These are phyloP conservation scores for Amesomyces nigricolor DNA, from an alignment of 2,329 filamentous ascomycete genomes.

Conservation along the genomic window DNA sequence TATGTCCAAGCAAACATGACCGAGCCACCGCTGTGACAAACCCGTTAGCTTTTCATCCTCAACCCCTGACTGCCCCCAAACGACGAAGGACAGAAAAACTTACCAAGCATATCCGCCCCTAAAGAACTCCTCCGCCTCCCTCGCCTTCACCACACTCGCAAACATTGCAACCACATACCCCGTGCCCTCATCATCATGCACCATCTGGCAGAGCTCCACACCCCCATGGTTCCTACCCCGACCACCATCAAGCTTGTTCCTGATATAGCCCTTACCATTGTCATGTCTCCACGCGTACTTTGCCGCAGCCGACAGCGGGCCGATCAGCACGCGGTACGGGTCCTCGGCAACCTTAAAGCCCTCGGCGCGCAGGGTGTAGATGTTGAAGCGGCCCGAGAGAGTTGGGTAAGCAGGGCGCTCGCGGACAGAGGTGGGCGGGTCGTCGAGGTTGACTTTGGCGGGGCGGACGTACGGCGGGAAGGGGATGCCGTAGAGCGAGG, in stretches of 20 bases:
- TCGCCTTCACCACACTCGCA: not conserved
- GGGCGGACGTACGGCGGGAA: not conserved
- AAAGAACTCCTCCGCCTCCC: not conserved
- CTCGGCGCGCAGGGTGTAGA: not conserved
- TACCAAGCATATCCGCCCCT: slow-evolving; percentile 7
- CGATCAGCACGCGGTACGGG: slow-evolving; percentile 5
- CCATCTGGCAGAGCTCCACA: not conserved
- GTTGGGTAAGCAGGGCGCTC: not conserved
- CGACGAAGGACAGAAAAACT: not conserved
- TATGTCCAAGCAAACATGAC: slow-evolving; percentile 10
- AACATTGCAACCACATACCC: slow-evolving; percentile 6
- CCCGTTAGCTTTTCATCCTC: not conserved
- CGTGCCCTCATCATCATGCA: not conserved
- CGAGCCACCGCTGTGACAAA: slow-evolving; percentile 6
- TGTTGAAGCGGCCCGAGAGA: not conserved
- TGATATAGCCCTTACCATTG: not conserved
- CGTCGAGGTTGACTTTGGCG: not conserved
- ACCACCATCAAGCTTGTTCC: not conserved
- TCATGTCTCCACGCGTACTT: not conserved
- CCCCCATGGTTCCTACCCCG: not conserved
- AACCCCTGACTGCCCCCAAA: too few species aligned
- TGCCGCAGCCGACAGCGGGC: not conserved
- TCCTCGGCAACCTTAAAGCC: not conserved
- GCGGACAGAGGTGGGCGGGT: not conserved
- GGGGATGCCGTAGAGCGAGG: slow-evolving; percentile 4